phyloP scores from a whole-genome alignment of 768 basidiomycete species.

The Cantharellus cinnabarinus region DNA sequence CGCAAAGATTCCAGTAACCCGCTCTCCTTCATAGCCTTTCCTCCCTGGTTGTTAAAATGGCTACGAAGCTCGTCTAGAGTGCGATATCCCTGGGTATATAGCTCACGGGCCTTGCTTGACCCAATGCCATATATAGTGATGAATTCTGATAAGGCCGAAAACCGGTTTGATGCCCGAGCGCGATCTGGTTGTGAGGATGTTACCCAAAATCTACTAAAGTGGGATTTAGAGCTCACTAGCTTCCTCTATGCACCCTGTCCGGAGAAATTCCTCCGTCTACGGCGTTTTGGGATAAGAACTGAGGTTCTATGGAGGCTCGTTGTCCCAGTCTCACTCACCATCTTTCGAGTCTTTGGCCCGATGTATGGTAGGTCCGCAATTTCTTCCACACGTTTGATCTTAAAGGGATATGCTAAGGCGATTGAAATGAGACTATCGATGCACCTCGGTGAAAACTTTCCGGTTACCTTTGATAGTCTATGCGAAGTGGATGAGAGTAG shows the following conservation, averaged over 20 bases:
- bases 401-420: slow-evolving; percentile 11
- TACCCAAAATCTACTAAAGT: background rate
- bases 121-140: slow-evolving; percentile 55
- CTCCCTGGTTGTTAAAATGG: slow-evolving; percentile 34
- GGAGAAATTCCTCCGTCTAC: slow-evolving; percentile 44
- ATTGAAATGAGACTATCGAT: background rate
- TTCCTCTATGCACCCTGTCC: slow-evolving; percentile 36
- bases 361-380: slow-evolving; percentile 17
- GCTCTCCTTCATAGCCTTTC: background rate
- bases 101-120: slow-evolving; percentile 38
- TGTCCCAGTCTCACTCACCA: slow-evolving; percentile 12
- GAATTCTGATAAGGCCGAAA: slow-evolving; percentile 19
- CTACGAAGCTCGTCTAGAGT: slow-evolving; percentile 44
- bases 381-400: slow-evolving; percentile 8
- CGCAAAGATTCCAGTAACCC: background rate
- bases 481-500: no score
- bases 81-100: slow-evolving; percentile 38
- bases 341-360: slow-evolving; percentile 19
- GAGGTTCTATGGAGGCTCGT: background rate
- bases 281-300: background rate
- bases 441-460: background rate
- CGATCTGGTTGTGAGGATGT: background rate
- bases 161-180: background rate
- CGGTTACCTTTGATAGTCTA: slow-evolving; percentile 25
- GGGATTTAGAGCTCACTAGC: slow-evolving; percentile 21